Evolutionary conservation across 2,329 filamentous ascomycete species (phyloP), one percentile per base, ranked within the genome.

Genomic region (Penicillium oxalicum): DNA sequence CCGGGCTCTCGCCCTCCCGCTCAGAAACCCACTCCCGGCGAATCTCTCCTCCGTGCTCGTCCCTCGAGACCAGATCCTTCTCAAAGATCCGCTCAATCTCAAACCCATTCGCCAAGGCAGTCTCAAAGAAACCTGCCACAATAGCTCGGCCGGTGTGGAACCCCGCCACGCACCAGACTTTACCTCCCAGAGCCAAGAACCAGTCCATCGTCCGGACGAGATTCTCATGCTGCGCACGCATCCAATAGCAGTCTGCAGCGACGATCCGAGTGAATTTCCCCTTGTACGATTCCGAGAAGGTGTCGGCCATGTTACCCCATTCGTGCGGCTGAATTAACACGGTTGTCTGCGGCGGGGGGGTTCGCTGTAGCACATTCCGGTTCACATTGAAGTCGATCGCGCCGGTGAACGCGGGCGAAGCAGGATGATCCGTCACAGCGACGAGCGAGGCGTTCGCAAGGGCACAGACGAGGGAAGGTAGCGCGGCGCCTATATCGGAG

Each of bases 161-260:
- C 0, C 78, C 78, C 2, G 77, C 76, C 36, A 81, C 74, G 3
- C 79, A 73, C 56, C 77, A 74, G n/a, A 80, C 57, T 18, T 57
- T 58, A 0, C 67, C 61, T 4, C 47, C 49, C 0, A 58, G 57
- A 4, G 74, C 71, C 13, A 83, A 70, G 57, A 82, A 81, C 62
- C 79, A 77, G 5, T 75, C 62, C 71, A 83, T 77, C 1, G 78
- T 80, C 11, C 63, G 66, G 9, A 72, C 75, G 12, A 83, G 71
- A 52, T 78, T 79, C 41, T 71, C 69, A 58, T 84, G 80, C 64
- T 83, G 75, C 24, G 66, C 65, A 0, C 67, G 69, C 74, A 83
- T 80, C 80, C 80, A 84, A 50, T 78, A 74, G 64, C 79, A 83
- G 57, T 83, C 81, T 44, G 80, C 79, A 1, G 79, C 77, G 9